Evolutionary conservation across 1,139 yeast species (phyloP).

Genomic region (Suhomyces guaymorum): DNA sequence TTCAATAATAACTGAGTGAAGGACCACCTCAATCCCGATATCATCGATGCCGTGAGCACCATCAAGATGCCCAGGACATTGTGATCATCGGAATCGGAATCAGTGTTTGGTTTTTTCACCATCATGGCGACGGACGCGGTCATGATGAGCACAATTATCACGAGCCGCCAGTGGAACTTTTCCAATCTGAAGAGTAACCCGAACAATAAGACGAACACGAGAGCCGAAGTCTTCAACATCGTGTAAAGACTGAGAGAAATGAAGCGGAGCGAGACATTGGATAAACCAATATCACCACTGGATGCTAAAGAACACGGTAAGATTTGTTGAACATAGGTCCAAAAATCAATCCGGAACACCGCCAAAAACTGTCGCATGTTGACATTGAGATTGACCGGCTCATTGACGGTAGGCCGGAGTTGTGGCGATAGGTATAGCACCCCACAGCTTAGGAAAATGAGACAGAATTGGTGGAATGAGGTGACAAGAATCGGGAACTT

Average conservation of each 20-base stretch:
- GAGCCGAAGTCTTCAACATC: slow-evolving; percentile 85
- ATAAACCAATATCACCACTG: slow-evolving; percentile 92
- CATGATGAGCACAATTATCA: slow-evolving; percentile 74
- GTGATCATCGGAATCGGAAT: slow-evolving; percentile 17
- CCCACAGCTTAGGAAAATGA: slow-evolving; percentile 49
- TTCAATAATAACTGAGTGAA: slow-evolving; percentile 80
- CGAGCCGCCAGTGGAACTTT: slow-evolving; percentile 62
- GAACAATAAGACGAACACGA: slow-evolving; percentile 84
- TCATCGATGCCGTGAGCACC: slow-evolving; percentile 74
- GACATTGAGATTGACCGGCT: slow-evolving; percentile 6
- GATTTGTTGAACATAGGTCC: slow-evolving; percentile 52
- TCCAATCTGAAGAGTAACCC: slow-evolving; percentile 81
- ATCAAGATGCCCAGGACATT: slow-evolving; percentile 61
- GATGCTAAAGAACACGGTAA: slow-evolving; percentile 86
- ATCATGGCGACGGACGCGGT: slow-evolving; percentile 80
- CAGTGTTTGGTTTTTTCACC: slow-evolving; percentile 54
- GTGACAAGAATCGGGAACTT: slow-evolving; percentile 84
- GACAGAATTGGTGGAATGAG: slow-evolving; percentile 76
- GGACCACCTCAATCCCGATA: slow-evolving; percentile 94
- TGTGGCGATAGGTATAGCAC: slow-evolving; percentile 50
- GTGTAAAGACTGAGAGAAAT: slow-evolving; percentile 85
- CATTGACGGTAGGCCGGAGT: slow-evolving; percentile 42
- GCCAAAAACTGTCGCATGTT: slow-evolving; percentile 14
- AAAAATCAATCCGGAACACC: slow-evolving; percentile 22
- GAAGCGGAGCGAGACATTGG: slow-evolving; percentile 77